Conservation (phyloP, 2,329 filamentous ascomycete genomes). For the Xylaria sp. region DNA sequence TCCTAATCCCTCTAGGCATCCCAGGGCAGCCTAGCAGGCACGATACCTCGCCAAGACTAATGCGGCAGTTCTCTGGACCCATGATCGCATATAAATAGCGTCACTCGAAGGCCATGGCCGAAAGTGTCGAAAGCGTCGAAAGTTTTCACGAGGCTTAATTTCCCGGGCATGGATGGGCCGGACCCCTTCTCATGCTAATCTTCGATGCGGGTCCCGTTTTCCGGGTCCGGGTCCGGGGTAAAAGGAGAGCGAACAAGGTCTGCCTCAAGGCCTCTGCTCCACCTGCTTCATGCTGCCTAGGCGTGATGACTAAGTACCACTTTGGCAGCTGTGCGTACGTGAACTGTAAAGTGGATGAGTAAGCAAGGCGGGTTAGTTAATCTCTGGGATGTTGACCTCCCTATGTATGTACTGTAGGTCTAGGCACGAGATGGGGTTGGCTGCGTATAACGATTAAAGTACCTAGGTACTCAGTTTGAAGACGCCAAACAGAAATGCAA, state of each 20-base stretch:
- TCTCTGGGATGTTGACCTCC: neutral
- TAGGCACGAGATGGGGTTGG: neutral
- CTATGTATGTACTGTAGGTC: neutral
- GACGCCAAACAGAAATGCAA: neutral
- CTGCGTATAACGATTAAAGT: neutral
- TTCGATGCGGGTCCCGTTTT: slow-evolving; percentile 12
- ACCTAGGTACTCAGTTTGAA: neutral
- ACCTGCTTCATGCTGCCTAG: slow-evolving; percentile 15
- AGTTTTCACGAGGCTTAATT: slow-evolving; percentile 25
- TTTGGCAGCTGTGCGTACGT: neutral
- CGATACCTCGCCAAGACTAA: slow-evolving; percentile 21
- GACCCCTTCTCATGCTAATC: slow-evolving; percentile 5
- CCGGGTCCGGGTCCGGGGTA: slow-evolving; percentile 23
- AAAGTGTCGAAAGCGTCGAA: slow-evolving; percentile 17
- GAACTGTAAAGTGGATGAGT: neutral
- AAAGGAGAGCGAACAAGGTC: slow-evolving; percentile 1
- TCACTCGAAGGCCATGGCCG: neutral
- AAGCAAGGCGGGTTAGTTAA: neutral
- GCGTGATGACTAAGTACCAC: neutral
- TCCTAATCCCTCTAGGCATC: slow-evolving; percentile 21
- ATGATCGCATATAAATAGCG: neutral
- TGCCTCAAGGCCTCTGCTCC: slow-evolving; percentile 19
- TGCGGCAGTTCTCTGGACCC: slow-evolving; percentile 13
- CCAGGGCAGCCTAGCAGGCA: slow-evolving; percentile 31
- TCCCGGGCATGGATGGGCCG: slow-evolving; percentile 29